Evolutionary conservation across 2,329 filamentous ascomycete species (phyloP).

Genomic region (Bipolaris bicolor): DNA sequence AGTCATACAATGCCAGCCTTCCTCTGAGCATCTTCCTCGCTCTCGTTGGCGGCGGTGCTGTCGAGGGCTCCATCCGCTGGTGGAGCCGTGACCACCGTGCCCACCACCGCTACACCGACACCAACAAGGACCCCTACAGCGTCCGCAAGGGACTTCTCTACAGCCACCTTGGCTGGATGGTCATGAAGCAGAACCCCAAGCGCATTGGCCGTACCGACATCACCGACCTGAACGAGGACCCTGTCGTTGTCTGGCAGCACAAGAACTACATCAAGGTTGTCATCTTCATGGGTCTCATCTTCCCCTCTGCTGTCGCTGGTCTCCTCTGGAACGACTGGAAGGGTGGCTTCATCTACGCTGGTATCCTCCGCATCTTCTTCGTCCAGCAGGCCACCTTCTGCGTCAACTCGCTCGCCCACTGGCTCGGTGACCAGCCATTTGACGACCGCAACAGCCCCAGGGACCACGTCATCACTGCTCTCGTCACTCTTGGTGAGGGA

Average conservation of each 20-base stretch:
- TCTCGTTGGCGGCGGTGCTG: constrained; percentile 55
- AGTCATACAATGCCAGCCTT: constrained; percentile 53
- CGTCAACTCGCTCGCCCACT: constrained; percentile 61
- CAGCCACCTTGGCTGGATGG: constrained; percentile 60
- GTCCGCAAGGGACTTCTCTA: constrained; percentile 60
- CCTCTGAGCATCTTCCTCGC: constrained; percentile 58
- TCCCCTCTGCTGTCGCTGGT: constrained; percentile 57
- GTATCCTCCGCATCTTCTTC: constrained; percentile 60
- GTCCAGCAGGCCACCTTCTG: constrained; percentile 62
- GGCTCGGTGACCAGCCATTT: constrained; percentile 57
- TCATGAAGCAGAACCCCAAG: constrained; percentile 63
- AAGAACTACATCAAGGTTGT: constrained; percentile 57
- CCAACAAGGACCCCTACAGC: constrained; percentile 60
- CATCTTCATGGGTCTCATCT: constrained; percentile 55
- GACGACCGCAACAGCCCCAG: constrained; percentile 54
- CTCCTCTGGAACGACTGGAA: constrained; percentile 58
- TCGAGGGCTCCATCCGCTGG: constrained; percentile 59
- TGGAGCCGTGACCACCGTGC: constrained; percentile 59
- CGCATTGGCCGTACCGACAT: constrained; percentile 59
- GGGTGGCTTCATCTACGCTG: constrained; percentile 59
- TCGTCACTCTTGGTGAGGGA: constrained; percentile 53
- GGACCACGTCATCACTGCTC: constrained; percentile 52
- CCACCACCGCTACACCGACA: constrained; percentile 61
- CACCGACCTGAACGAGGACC: constrained; percentile 58
- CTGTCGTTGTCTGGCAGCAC: constrained; percentile 59